phyloP scores from a whole-genome alignment of 1,284 basidiomycete species.

The Grifola frondosa region DNA sequence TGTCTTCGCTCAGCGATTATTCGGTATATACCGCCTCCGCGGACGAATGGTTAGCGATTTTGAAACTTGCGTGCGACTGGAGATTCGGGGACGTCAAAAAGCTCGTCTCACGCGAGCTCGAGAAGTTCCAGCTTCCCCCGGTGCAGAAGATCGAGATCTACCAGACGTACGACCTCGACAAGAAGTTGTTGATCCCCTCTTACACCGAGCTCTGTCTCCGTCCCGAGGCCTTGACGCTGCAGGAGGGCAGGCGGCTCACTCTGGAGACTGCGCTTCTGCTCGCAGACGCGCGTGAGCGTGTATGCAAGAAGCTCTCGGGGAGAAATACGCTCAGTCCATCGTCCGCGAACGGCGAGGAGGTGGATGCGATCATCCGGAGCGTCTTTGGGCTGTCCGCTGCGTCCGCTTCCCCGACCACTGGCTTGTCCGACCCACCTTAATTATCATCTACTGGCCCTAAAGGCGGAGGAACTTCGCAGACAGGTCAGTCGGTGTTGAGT shows the following conservation, averaged over 20 bases:
- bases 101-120: constrained; percentile 58
- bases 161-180: constrained; percentile 48
- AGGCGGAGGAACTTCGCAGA: no score
- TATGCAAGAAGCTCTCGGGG: constrained; percentile 37
- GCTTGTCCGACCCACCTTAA: neutral
- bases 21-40: constrained; percentile 51
- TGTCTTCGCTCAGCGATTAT: constrained; percentile 40
- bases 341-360: constrained; percentile 33
- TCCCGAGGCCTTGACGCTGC: constrained; percentile 48
- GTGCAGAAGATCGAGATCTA: constrained; percentile 59
- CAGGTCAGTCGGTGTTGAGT: constrained; percentile 11
- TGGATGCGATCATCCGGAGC: constrained; percentile 29
- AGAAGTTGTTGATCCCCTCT: constrained; percentile 48
- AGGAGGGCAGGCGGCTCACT: constrained; percentile 53
- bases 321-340: constrained; percentile 37
- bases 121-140: constrained; percentile 53
- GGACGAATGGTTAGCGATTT: constrained; percentile 54
- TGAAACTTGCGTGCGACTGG: constrained; percentile 57
- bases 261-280: constrained; percentile 56
- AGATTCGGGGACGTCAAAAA: constrained; percentile 53
- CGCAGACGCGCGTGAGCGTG: constrained; percentile 52
- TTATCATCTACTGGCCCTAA: no score
- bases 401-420: constrained; percentile 16
- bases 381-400: constrained; percentile 25
- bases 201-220: constrained; percentile 57